Evolutionary conservation across 148 eudicot genomes (phyloP), one percentile per base, ranked within the genome.

Genomic region (Diospyros kaki): DNA sequence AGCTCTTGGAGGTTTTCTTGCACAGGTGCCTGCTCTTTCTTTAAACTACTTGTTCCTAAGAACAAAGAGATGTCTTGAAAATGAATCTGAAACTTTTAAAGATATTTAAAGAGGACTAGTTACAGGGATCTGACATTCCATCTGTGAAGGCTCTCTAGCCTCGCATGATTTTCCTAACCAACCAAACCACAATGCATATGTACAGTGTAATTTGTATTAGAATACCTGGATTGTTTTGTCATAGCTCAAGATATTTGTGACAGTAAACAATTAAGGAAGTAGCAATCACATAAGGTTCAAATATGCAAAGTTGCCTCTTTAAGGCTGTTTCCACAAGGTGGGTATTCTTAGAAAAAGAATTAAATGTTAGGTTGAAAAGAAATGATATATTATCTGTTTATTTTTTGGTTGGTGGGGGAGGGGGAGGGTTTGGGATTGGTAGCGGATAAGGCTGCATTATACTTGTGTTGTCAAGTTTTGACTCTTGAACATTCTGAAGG

Each of bases 1-100:
- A 17, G 85, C 87, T 48, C 50, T 86, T 54, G 86, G 87, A 60
- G 89, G 87, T 56, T 86, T 79, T 81, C 80, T 86, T 69, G 87
- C 88, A 44, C 87, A 87, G 88, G 86, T 81, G 64, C 52, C 41
- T 11, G 28, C 51, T 38, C 17, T 55, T 39, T 53, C 13, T 55
- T 44, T 44, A 41, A 65, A 41, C 14, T 14, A 56, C 4, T 3
- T 56, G 18, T 56, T 13, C n/a, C 18, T 56, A 18, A 15, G 4
- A 56, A 56, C 15, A 6, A 15, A 14, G 17, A 56, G 15, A 56
- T 56, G 60, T 6, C 15, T 53, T 2, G 10, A 53, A 53, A 53
- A 53, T 5, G 56, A 48, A 48, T 48, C 11, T 53, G 56, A 53
- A 53, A 53, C 10, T 53, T 9, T 6, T 53, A 53, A 9, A 53